phyloP scores from a whole-genome alignment of 1,139 yeast genomes.

The Hanseniaspora sp. region DNA sequence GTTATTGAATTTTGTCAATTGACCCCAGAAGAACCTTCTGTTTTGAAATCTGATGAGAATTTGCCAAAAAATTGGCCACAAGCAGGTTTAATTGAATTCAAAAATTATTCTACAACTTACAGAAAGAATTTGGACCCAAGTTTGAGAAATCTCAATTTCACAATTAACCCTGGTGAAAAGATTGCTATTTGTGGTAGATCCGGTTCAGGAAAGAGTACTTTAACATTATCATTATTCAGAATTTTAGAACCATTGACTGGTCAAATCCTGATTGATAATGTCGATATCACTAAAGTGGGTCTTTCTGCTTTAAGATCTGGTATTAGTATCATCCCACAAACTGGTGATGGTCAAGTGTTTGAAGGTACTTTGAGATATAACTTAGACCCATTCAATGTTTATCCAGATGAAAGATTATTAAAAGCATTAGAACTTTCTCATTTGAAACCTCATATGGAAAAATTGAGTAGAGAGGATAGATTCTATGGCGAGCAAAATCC shows the following conservation, averaged over 20 bases:
- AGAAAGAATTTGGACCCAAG: conserved; percentile 60
- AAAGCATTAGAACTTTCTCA: conserved; percentile 31
- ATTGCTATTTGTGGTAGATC: conserved; percentile 71
- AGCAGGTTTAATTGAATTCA: conserved; percentile 41
- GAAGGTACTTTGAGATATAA: conserved; percentile 56
- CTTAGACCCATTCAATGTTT: conserved; percentile 51
- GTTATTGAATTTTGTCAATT: conserved; percentile 72
- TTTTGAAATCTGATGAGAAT: conserved; percentile 35
- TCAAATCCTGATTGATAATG: conserved; percentile 43
- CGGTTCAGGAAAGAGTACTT: conserved; percentile 67
- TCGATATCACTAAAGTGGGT: conserved; percentile 49
- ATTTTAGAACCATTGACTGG: conserved; percentile 47
- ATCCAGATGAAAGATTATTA: conserved; percentile 44
- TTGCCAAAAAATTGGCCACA: conserved; percentile 49
- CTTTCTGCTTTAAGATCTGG: conserved; percentile 46
- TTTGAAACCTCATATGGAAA: conserved; percentile 19
- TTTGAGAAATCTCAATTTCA: conserved; percentile 36
- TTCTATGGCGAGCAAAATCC: conserved; percentile 37
- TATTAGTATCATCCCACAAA: conserved; percentile 61
- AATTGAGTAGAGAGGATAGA: conserved; percentile 36
- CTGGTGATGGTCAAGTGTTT: conserved; percentile 57
- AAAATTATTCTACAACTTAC: conserved; percentile 48
- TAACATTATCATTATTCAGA: conserved; percentile 54
- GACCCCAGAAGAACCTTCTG: conserved; percentile 50
- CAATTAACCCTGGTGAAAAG: conserved; percentile 46